Evolutionary conservation across 2,329 filamentous ascomycete species (phyloP), one percentile per base, ranked within the genome.

Genomic region (Xylariomycetidae sp.): DNA sequence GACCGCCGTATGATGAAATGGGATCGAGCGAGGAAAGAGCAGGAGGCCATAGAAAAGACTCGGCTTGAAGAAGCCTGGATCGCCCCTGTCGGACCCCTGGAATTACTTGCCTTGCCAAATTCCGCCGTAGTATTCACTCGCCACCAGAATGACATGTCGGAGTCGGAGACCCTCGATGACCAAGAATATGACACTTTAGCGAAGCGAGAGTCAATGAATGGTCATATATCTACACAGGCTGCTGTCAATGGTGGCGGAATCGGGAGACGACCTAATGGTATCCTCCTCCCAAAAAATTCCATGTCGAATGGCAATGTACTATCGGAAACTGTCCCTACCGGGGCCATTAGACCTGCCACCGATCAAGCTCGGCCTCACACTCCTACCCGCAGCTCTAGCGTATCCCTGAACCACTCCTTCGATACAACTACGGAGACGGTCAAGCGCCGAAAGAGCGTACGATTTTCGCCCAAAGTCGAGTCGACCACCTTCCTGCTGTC

Each of bases 1-100:
- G 87, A 95, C 58, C 79, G 92, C 28, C 81, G 80, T 40, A 74
- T 86, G 50, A 81, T 86, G 61, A 98, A 98, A 62, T 81, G 92
- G 66, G 89, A 97, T 57, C 75, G 92, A 49, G 92, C 92, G n/a
- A 80, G 85, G 44, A 77, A 82, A 33, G 88, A 96, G 58, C 80
- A 87, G 48, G 84, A 95, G 54, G 84, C 79, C 9, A 86, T 97
- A 44, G 81, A 89, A 44, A 73, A 81, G 52, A 85, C 81, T 38
- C 66, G 64, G 27, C 52, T 64, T 12, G 56, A 64, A 31, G 74
- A 78, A 48, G 67, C 69, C 37, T 47, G 44, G 40, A 44, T 55
- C 14, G 56, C 67, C 4, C 70, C 70, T 1, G 64, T 69, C 28
- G 69, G 64, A 9, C 70, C 70, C 12, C 41, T 55, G 29, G 60